Evolutionary conservation across 495 filamentous ascomycete genomes (phyloP), one percentile per base, ranked within the genome.

Genomic region (Penicillium roqueforti): DNA sequence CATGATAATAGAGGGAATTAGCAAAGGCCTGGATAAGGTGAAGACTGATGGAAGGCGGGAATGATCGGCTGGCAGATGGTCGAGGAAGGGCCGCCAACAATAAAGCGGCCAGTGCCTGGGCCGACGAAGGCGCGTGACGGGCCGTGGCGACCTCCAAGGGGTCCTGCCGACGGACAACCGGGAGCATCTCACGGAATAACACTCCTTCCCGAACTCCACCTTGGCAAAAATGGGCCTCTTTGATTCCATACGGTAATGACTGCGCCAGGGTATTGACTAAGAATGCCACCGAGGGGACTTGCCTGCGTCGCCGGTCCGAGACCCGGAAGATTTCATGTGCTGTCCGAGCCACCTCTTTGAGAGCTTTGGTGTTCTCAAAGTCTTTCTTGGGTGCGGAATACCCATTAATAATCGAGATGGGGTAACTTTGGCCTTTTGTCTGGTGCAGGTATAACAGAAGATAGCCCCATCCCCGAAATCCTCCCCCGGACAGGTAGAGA

Each of bases 391-490:
- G 67, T 0, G 86, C 87, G 1, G 76, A 80, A 61, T 92, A 95
- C 3, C 91, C 85, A 34, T 93, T 92, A 69, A 96, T 86, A 42
- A 87, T 81, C 0, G 89, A 87, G 14, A 96, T 87, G 0, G 92
- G 92, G 58, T 97, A 97, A 0, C 85, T 86, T 44, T 81, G 72
- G 25, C 86, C 78, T 1, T 74, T 67, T 44, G 89, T 83, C 44
- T 80, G 77, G 39, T 72, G 73, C 79, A 95, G 87, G 41, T 68
- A 70, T 4, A 70, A 40, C 14, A 96, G 73, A 26, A 95, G 78
- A 67, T 88, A 92, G 9, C 92, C 91, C 73, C 93, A 96, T 25
- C 92, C 92, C 14, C 92, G 78, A 66, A 96, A 96, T 0, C 92
- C 92, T 11, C 92, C 92, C 8, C 92, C 92, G 47, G 88, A 95